Evolutionary conservation across 106 monocot species (phyloP), one percentile per base, ranked within the genome.

Genomic region (Platanthera guangdongensis): DNA sequence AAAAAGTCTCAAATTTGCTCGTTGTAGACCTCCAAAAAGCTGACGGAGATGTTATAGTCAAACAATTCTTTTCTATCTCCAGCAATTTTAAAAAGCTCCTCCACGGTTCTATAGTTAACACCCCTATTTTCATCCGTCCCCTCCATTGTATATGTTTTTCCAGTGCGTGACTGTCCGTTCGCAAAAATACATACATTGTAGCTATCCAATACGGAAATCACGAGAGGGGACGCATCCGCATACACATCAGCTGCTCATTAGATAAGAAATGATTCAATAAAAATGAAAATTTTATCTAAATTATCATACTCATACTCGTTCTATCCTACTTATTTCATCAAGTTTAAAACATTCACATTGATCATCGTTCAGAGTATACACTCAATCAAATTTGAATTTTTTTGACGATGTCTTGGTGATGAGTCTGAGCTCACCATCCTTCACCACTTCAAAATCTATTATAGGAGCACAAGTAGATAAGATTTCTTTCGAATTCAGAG

Each of bases 171-270:
- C 49, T 94, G 94, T 19, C 94, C 94, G 75, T 91, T 91, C 47
- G 94, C 94, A 80, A 94, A 94, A 68, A 94, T 94, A 64, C 94
- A 94, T 9, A 91, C 94, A 72, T 94, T 94, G 83, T 90, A 94
- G 55, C 93, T 90, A 81, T 94, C 93, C 45, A 94, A 73, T 39
- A 90, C 93, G 2, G 93, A 94, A n/a, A 81, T 85, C 48, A 94
- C 93, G 51, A 94, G 57, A 52, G 93, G 93, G 8, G 90, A 94
- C 51, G 93, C 93, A 84, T 94, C 90, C 5, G 88, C 88, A 73
- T 86, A 94, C 21, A 90, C 88, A 79, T 83, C 88, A 78, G 63
- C 93, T 93, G 90, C 69, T n/a, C 39, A 69, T 46, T 11, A 6
- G 47, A 69, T 15, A 10, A 69, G 15, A 68, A 32, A 68, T 45